These are phyloP conservation scores for Arthonia radiata DNA, from an alignment of 495 filamentous ascomycete species.

Conservation along the genomic window DNA sequence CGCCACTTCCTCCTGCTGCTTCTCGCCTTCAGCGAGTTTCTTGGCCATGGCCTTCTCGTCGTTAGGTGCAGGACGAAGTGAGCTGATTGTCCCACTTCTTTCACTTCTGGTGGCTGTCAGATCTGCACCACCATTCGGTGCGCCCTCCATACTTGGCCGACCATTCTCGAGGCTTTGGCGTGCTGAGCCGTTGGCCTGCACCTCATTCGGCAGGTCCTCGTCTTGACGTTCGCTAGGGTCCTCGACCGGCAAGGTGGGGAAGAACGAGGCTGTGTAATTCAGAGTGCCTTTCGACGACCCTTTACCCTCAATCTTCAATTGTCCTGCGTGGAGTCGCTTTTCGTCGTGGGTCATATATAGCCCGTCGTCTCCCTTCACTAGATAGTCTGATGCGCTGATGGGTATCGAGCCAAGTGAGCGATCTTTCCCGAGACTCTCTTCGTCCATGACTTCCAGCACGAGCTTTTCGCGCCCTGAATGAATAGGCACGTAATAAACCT, in stretches of 20 bases:
- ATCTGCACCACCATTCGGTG: not conserved
- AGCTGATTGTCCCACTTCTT: slow-evolving; percentile 5
- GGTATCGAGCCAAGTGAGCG: slow-evolving; percentile 61
- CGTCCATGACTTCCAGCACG: slow-evolving; percentile 84
- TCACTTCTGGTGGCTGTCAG: slow-evolving; percentile 1
- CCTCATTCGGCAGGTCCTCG: slow-evolving; percentile 21
- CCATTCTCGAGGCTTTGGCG: slow-evolving; percentile 19
- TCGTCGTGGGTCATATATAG: slow-evolving; percentile 63
- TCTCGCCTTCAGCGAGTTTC: slow-evolving; percentile 21
- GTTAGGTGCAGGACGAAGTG: slow-evolving; percentile 3
- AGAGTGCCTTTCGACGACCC: slow-evolving; percentile 53
- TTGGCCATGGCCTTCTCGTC: slow-evolving; percentile 15
- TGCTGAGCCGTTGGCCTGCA: slow-evolving; percentile 10
- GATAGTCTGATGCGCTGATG: slow-evolving; percentile 50
- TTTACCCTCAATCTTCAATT: slow-evolving; percentile 39
- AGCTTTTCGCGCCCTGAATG: slow-evolving; percentile 69
- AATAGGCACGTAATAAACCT: slow-evolving; percentile 81
- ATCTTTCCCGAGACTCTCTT: slow-evolving; percentile 71
- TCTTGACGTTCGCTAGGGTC: slow-evolving; percentile 84
- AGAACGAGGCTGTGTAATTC: slow-evolving; percentile 72
- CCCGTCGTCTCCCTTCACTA: slow-evolving; percentile 50
- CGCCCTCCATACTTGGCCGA: slow-evolving; percentile 13
- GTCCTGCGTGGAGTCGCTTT: too few species aligned
- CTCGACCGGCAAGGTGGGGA: slow-evolving; percentile 59
- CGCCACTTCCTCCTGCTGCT: slow-evolving; percentile 26